These are phyloP conservation scores for Balansia obtecta DNA, from an alignment of 2,329 filamentous ascomycete genomes.

Conservation along the genomic window DNA sequence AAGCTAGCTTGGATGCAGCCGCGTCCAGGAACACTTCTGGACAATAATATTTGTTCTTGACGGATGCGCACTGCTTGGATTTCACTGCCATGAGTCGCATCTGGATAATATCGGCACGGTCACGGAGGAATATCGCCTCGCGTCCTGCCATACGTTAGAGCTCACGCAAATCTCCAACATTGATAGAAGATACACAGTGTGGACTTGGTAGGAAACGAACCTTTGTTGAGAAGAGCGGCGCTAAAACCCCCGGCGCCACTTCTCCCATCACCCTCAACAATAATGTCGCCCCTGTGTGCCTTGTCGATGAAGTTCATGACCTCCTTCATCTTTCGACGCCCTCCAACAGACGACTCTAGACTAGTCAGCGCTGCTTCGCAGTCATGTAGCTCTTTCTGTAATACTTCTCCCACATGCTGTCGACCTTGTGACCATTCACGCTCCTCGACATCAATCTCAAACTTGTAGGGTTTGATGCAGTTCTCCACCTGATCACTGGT, in stretches of 20 bases:
- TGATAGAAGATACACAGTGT: neutral
- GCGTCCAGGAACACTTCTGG: constrained; percentile 97
- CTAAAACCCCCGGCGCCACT: constrained; percentile 92
- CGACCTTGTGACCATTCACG: constrained; percentile 77
- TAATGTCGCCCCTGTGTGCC: constrained; percentile 71
- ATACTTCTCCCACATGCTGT: constrained; percentile 64
- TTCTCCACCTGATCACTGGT: constrained; percentile 98
- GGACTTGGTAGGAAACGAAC: constrained; percentile 32
- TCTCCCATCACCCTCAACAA: constrained; percentile 69
- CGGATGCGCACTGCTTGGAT: constrained; percentile 73
- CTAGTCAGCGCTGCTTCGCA: constrained; percentile 67
- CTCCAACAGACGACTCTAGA: constrained; percentile 67
- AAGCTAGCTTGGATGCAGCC: constrained; percentile 85
- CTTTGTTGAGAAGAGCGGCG: constrained; percentile 68
- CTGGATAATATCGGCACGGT: constrained; percentile 79
- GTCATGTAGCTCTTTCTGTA: constrained; percentile 80
- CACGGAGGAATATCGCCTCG: constrained; percentile 86
- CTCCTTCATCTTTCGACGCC: constrained; percentile 74
- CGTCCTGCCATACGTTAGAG: constrained; percentile 46
- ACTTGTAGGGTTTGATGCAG: constrained; percentile 98
- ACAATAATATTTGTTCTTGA: constrained; percentile 91
- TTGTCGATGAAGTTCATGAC: constrained; percentile 87
- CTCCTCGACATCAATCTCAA: constrained; percentile 89
- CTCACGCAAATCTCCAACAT: too few relatives aligned
- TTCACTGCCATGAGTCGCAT: constrained; percentile 82